Evolutionary conservation across 306 rosid genomes (phyloP).

Genomic region (Vicia sativa): DNA sequence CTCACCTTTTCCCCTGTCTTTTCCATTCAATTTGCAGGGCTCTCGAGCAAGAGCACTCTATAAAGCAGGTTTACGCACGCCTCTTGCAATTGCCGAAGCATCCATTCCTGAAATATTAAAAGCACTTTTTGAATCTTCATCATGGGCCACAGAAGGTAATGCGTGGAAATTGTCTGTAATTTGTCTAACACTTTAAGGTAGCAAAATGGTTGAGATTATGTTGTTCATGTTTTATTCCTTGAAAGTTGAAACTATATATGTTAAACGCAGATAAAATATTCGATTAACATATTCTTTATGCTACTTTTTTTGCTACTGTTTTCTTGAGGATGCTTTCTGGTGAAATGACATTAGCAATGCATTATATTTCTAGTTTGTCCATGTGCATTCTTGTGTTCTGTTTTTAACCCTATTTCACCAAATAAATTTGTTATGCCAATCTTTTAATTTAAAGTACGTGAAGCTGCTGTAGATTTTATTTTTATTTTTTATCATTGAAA

Average conservation of each 20-base stretch:
- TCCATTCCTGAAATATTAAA: conserved; percentile 79
- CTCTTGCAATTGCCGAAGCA: conserved; percentile 96
- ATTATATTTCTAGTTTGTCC: conserved; percentile 24
- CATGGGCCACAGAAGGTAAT: conserved; percentile 89
- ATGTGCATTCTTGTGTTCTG: conserved; percentile 17
- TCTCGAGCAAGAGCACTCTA: conserved; percentile 98
- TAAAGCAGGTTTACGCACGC: conserved; percentile 88
- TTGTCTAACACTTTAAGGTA: conserved; percentile 8
- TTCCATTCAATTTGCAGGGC: conserved; percentile 62
- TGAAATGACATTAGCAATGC: conserved; percentile 25
- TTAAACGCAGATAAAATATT: conserved; percentile 26
- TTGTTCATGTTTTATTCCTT: conserved; percentile 25
- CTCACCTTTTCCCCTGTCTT: conserved; percentile 27
- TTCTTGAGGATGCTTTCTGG: conserved; percentile 17
- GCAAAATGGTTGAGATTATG: conserved; percentile 1
- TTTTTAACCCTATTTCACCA: conserved; percentile 13
- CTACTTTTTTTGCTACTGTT: conserved; percentile 26
- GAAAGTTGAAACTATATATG: conserved; percentile 36
- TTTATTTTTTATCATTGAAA: conserved; percentile 38
- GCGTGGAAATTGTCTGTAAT: conserved; percentile 11
- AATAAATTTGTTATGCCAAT: conserved; percentile 25
- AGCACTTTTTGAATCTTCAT: conserved; percentile 84
- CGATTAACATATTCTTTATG: conserved; percentile 20
- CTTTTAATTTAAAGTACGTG: conserved; percentile 7
- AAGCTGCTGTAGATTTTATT: conserved; percentile 26